Evolutionary conservation across 352 stramenopile species (phyloP).

Genomic region (Phytophthora ohioensis): DNA sequence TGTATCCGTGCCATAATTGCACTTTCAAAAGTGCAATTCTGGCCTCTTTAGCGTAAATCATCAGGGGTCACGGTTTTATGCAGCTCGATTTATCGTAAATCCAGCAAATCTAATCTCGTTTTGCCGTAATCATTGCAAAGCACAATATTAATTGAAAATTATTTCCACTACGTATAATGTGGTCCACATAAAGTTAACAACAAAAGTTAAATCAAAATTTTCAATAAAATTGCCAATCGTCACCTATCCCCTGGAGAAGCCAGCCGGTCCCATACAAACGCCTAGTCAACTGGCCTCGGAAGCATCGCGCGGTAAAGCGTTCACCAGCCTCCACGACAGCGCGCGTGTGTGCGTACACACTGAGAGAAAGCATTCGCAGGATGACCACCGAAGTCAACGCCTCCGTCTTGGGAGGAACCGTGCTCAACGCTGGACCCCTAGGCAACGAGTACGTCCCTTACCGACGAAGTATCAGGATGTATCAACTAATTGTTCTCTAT

Average conservation of each 20-base stretch:
- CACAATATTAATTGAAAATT: neutral
- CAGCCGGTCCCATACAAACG: conserved; percentile 25
- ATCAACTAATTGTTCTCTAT: neutral
- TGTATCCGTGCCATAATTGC: too few species aligned
- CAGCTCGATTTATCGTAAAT: too few species aligned
- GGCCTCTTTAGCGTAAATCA: too few species aligned
- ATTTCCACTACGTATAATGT: neutral
- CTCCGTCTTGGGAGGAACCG: conserved; percentile 68
- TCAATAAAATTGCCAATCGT: neutral
- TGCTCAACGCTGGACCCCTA: conserved; percentile 66
- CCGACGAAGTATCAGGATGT: conserved; percentile 42
- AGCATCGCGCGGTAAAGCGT: conserved; percentile 27
- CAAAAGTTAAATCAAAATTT: neutral
- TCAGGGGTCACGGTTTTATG: too few species aligned
- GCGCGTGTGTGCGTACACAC: conserved; percentile 40
- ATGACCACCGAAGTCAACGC: conserved; percentile 48
- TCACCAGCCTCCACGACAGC: conserved; percentile 13
- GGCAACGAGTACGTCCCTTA: conserved; percentile 58
- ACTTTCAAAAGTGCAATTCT: too few species aligned
- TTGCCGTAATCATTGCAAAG: neutral
- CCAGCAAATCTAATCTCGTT: too few species aligned
- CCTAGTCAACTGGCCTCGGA: conserved; percentile 12
- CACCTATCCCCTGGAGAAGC: conserved; percentile 17
- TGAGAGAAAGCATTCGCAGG: conserved; percentile 39
- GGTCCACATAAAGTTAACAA: neutral